Percentiles rank a stretch among this genome's conserved stretches.
These are phyloP conservation scores for Murraya paniculata DNA, from an alignment of 345 rosid genomes.

Conservation along the genomic window DNA sequence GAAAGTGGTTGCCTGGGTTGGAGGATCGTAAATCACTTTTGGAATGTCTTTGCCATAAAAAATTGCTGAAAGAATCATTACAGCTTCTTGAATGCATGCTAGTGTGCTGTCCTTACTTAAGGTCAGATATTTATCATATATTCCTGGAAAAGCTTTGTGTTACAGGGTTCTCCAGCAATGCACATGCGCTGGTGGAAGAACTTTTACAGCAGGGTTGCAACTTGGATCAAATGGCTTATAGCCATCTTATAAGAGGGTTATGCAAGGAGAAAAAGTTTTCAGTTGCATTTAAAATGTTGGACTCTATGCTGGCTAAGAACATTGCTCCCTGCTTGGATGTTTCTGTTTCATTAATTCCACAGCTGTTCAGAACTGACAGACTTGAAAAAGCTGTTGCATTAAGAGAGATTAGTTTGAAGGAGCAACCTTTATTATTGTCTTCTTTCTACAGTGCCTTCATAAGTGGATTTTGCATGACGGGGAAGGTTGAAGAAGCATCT, in stretches of 20 bases:
- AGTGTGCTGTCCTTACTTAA: slow-evolving; percentile 28
- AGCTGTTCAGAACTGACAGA: slow-evolving; percentile 39
- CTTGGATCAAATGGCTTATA: slow-evolving; percentile 38
- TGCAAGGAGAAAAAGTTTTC: slow-evolving; percentile 41
- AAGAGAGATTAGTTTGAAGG: slow-evolving; percentile 26
- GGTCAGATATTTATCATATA: slow-evolving; percentile 29
- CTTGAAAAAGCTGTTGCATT: slow-evolving; percentile 35
- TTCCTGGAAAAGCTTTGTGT: slow-evolving; percentile 53
- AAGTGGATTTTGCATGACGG: slow-evolving; percentile 48
- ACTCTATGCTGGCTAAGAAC: slow-evolving; percentile 33
- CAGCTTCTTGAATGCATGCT: slow-evolving; percentile 59
- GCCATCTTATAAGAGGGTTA: slow-evolving; percentile 51
- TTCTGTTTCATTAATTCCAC: slow-evolving; percentile 49
- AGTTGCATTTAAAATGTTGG: slow-evolving; percentile 42
- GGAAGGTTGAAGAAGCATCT: slow-evolving; percentile 51
- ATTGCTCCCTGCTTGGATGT: slow-evolving; percentile 33
- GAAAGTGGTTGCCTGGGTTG: slow-evolving; percentile 50
- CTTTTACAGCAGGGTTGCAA: slow-evolving; percentile 40
- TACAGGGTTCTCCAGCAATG: slow-evolving; percentile 40
- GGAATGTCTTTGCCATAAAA: slow-evolving; percentile 43
- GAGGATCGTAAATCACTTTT: slow-evolving; percentile 39
- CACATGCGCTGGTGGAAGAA: slow-evolving; percentile 44
- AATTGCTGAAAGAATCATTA: slow-evolving; percentile 52
- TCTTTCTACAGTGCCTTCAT: slow-evolving; percentile 40
- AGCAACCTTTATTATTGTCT: slow-evolving; percentile 30